A percentile compares a stretch with the other conserved stretches of the same genome.
Conservation (phyloP, 768 basidiomycete genomes). For the Amanita inopinata region DNA sequence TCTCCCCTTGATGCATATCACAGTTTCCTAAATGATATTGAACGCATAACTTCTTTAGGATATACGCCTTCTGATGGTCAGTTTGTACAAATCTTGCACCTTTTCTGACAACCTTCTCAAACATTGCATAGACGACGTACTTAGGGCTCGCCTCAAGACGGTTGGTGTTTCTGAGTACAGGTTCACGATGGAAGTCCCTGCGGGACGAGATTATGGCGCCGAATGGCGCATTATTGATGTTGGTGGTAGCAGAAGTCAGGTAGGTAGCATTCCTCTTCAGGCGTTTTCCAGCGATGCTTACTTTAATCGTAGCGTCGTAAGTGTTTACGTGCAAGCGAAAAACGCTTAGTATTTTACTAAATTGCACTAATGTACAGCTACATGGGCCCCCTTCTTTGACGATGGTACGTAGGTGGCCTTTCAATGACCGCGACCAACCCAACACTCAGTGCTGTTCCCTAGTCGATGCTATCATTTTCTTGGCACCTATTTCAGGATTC, state of each 20-base stretch:
- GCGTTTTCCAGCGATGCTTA: neutral
- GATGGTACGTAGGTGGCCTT: conserved; percentile 8
- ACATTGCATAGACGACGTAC: conserved; percentile 49
- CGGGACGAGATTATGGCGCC: conserved; percentile 42
- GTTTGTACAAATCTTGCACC: conserved; percentile 9
- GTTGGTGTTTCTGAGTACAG: conserved; percentile 75
- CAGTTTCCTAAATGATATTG: conserved; percentile 64
- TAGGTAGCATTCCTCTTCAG: conserved; percentile 21
- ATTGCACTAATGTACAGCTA: conserved; percentile 2
- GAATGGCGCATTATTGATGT: conserved; percentile 78
- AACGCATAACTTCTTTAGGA: conserved; percentile 49
- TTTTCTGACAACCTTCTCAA: neutral
- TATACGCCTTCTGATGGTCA: conserved; percentile 65
- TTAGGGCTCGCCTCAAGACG: conserved; percentile 67
- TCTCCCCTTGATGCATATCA: conserved; percentile 3
- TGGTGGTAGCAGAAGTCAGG: conserved; percentile 66
- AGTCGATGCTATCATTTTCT: conserved; percentile 70
- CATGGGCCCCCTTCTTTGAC: conserved; percentile 13
- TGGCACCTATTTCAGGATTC: conserved; percentile 68
- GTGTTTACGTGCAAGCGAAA: neutral
- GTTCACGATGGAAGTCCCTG: conserved; percentile 62
- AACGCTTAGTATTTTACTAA: neutral
- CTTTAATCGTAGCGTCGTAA: conserved; percentile 9
- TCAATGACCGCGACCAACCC: neutral
- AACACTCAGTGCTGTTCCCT: neutral